Conservation (phyloP, 179 eudicot species). For the Silene coronaria region DNA sequence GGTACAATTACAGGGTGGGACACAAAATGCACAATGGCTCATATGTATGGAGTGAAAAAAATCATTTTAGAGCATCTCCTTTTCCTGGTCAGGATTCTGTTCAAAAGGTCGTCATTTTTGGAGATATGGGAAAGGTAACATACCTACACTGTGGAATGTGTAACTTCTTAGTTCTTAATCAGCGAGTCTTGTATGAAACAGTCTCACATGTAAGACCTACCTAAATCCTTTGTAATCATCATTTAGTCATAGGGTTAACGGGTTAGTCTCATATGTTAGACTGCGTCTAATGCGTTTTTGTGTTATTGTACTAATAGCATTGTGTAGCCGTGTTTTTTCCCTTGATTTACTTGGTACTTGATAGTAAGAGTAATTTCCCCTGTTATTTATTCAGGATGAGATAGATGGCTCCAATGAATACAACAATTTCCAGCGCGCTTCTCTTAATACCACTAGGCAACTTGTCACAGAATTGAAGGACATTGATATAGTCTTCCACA, state of each 20-base stretch:
- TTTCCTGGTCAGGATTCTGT: slow-evolving; percentile 81
- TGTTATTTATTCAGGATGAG: slow-evolving; percentile 49
- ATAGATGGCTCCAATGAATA: slow-evolving; percentile 84
- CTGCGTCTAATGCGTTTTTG: too few species aligned
- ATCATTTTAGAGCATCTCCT: slow-evolving; percentile 72
- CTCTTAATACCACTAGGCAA: slow-evolving; percentile 76
- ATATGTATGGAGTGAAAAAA: slow-evolving; percentile 52
- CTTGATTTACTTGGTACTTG: not conserved
- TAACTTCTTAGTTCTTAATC: too few species aligned
- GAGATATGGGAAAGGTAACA: slow-evolving; percentile 89
- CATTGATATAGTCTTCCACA: slow-evolving; percentile 66
- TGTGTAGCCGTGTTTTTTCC: not conserved
- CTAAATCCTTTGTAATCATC: too few species aligned
- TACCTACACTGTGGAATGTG: not conserved
- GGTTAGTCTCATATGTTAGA: too few species aligned
- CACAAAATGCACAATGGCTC: slow-evolving; percentile 54
- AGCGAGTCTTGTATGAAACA: too few species aligned
- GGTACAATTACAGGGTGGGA: slow-evolving; percentile 65
- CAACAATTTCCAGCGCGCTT: slow-evolving; percentile 67
- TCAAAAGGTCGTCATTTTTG: slow-evolving; percentile 66
- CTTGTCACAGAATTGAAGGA: slow-evolving; percentile 55
- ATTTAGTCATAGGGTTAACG: too few species aligned
- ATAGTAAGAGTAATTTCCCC: not conserved
- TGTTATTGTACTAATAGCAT: not conserved
- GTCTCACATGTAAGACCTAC: too few species aligned